Evolutionary conservation across 371 early-diverging fungal species (phyloP).

Genomic region (Mortierella sp.): DNA sequence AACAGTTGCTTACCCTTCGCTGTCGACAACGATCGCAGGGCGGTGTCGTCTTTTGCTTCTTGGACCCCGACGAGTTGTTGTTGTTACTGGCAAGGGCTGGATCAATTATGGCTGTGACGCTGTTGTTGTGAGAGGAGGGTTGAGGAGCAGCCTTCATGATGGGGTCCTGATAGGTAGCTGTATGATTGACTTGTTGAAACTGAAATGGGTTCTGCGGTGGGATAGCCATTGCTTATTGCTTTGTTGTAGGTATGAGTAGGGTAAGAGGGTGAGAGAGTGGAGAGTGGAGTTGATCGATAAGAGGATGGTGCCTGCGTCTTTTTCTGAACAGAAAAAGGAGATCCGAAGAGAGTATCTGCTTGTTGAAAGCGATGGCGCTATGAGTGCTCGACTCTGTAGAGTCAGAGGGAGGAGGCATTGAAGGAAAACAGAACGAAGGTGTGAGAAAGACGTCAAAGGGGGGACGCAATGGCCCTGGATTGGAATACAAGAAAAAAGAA

Average conservation of each 20-base stretch:
- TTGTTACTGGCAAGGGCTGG: neutral
- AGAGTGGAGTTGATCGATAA: neutral
- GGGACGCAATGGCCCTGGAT: neutral
- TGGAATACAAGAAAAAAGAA: neutral
- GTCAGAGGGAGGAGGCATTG: neutral
- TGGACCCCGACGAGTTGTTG: conserved; percentile 16
- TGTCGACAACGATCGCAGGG: conserved; percentile 58
- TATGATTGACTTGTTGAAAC: conserved; percentile 34
- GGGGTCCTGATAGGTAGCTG: conserved; percentile 23
- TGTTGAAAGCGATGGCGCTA: conserved; percentile 3
- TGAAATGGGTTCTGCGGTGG: conserved; percentile 45
- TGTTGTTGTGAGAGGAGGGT: neutral
- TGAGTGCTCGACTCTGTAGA: neutral
- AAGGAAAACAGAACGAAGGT: neutral
- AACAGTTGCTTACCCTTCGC: conserved; percentile 42
- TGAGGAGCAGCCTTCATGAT: conserved; percentile 16
- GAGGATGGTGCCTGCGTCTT: neutral
- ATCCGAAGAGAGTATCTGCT: neutral
- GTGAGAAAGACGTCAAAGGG: neutral
- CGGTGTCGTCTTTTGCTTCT: conserved; percentile 54
- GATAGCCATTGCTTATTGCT: conserved; percentile 25
- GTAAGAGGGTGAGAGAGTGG: neutral
- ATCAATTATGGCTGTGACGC: neutral
- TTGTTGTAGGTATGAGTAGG: neutral
- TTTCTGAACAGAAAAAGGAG: neutral